Evolutionary conservation across 768 basidiomycete species (phyloP).

Genomic region (Phylloporus sp.): DNA sequence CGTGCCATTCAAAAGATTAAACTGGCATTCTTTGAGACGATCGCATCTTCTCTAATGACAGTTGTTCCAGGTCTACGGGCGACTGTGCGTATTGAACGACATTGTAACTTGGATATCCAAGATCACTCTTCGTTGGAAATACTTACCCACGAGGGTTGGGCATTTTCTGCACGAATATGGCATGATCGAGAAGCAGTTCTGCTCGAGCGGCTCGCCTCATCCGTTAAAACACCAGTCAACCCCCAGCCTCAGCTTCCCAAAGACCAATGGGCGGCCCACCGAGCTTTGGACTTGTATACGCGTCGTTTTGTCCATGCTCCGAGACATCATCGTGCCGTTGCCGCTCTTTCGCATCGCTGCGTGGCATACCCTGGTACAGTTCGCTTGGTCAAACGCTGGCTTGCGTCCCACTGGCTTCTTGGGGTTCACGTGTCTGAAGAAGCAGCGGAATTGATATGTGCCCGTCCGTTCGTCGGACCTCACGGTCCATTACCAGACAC

Average conservation of each 20-base stretch:
- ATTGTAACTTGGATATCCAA: constrained; percentile 50
- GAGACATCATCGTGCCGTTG: constrained; percentile 79
- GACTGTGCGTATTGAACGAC: constrained; percentile 54
- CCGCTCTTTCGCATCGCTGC: constrained; percentile 74
- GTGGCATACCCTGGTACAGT: constrained; percentile 81
- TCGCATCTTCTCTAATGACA: constrained; percentile 63
- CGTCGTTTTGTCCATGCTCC: constrained; percentile 79
- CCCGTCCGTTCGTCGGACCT: constrained; percentile 66
- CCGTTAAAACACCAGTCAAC: constrained; percentile 30
- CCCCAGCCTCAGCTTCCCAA: constrained; percentile 16
- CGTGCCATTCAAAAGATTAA: constrained; percentile 92
- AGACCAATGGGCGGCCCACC: constrained; percentile 53
- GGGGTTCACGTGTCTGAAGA: constrained; percentile 70
- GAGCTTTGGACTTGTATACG: constrained; percentile 56
- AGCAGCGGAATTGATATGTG: constrained; percentile 82
- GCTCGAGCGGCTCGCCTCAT: constrained; percentile 61
- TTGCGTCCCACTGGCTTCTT: constrained; percentile 86
- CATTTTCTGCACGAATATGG: constrained; percentile 80
- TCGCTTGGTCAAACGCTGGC: constrained; percentile 89
- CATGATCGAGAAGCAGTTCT: constrained; percentile 82
- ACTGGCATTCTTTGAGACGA: constrained; percentile 82
- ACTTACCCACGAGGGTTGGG: constrained; percentile 78
- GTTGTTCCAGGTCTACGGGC: constrained; percentile 50
- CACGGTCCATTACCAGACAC: constrained; percentile 31
- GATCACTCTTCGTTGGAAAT: constrained; percentile 77